These are phyloP conservation scores for Colletotrichum falcatum DNA, from an alignment of 2,329 filamentous ascomycete species.

Conservation along the genomic window DNA sequence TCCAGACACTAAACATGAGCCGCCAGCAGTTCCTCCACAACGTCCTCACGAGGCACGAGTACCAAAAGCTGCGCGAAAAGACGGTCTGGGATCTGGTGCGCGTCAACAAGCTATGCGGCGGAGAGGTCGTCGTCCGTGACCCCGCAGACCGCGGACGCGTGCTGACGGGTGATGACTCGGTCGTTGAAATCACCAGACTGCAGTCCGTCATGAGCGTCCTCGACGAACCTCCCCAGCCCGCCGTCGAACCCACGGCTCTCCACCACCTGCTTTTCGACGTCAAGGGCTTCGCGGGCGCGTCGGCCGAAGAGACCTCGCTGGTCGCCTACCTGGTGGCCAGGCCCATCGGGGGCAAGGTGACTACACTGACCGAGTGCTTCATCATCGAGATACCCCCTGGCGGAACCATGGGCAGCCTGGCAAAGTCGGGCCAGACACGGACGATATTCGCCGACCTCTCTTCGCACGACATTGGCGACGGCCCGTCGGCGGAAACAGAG, in stretches of 20 bases:
- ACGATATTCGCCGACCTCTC: conserved; percentile 91
- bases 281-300: conserved; percentile 82
- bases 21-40: conserved; percentile 93
- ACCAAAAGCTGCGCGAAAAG: conserved; percentile 82
- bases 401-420: conserved; percentile 75
- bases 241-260: conserved; percentile 76
- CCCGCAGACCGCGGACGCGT: conserved; percentile 85
- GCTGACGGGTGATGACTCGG: conserved; percentile 91
- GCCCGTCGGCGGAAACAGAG: conserved; percentile 73
- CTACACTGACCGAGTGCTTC: conserved; percentile 85
- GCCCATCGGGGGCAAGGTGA: conserved; percentile 70
- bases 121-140: conserved; percentile 95
- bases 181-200: conserved; percentile 88
- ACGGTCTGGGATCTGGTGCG: conserved; percentile 96
- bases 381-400: conserved; percentile 81
- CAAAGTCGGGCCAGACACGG: conserved; percentile 76
- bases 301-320: conserved; percentile 80
- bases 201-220: conserved; percentile 97
- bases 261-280: conserved; percentile 89
- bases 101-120: conserved; percentile 93
- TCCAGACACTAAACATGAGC: conserved; percentile 85
- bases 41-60: conserved; percentile 88
- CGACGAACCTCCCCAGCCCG: conserved; percentile 79
- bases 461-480: conserved; percentile 76
- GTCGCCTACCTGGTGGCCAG: conserved; percentile 84